Evolutionary conservation across 1,284 basidiomycete species (phyloP).

Genomic region (Fereydounia khargensis): DNA sequence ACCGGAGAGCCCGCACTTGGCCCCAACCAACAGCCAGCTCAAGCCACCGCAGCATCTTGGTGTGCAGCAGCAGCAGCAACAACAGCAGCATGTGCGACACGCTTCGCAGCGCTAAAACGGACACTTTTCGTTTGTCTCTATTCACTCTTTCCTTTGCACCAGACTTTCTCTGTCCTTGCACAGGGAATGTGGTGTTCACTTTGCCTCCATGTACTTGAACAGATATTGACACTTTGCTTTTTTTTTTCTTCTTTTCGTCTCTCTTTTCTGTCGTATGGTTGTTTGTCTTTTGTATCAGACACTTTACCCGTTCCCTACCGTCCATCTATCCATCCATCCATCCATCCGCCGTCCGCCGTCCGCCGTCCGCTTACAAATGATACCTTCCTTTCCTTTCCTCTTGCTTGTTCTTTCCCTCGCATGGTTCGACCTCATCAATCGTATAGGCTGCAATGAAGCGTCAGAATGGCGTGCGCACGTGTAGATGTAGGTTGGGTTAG

Average conservation of each 20-base stretch:
- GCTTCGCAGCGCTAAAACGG: background rate
- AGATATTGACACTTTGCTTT: background rate
- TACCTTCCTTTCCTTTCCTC: no score
- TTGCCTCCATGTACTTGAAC: background rate
- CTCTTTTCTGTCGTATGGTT: background rate
- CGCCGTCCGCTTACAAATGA: no score
- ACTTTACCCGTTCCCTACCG: no score
- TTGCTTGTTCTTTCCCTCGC: no score
- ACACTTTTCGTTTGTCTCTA: background rate
- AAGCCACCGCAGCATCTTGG: background rate
- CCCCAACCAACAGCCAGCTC: background rate
- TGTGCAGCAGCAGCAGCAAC: background rate
- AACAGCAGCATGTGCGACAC: background rate
- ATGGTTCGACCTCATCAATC: no score
- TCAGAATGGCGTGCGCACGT: no score
- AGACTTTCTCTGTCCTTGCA: background rate
- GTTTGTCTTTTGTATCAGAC: background rate
- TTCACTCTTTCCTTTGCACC: background rate
- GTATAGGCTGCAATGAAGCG: no score
- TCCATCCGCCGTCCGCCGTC: background rate
- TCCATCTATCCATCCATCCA: background rate
- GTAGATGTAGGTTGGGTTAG: no score
- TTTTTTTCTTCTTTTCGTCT: background rate
- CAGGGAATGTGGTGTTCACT: background rate
- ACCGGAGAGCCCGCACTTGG: slow-evolving; percentile 16